Conservation (phyloP, 2,329 filamentous ascomycete genomes). For the Paraconiothyrium sp. region DNA sequence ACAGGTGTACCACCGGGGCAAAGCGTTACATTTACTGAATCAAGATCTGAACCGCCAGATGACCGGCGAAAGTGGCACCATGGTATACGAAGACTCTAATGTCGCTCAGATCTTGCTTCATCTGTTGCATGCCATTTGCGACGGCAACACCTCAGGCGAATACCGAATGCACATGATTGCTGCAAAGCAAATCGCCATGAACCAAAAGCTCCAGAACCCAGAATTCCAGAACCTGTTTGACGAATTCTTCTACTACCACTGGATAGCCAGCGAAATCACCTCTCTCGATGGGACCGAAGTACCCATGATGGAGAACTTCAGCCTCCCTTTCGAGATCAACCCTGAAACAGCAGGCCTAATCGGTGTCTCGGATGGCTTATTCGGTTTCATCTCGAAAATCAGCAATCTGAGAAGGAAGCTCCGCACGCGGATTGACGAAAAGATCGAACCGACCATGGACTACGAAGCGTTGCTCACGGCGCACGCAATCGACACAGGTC, state of each 20-base stretch:
- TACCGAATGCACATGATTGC: slow-evolving; percentile 83
- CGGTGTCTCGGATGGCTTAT: slow-evolving; percentile 83
- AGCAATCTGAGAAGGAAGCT: slow-evolving; percentile 79
- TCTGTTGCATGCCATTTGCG: slow-evolving; percentile 68
- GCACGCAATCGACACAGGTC: slow-evolving; percentile 77
- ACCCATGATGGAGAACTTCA: slow-evolving; percentile 63
- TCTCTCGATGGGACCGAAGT: slow-evolving; percentile 63
- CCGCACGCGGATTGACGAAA: slow-evolving; percentile 69
- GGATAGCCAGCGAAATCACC: slow-evolving; percentile 67
- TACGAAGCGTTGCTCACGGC: slow-evolving; percentile 77
- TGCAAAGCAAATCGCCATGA: slow-evolving; percentile 74
- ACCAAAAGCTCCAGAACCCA: slow-evolving; percentile 67
- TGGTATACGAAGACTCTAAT: slow-evolving; percentile 63
- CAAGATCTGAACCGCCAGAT: slow-evolving; percentile 52
- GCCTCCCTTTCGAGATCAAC: slow-evolving; percentile 65
- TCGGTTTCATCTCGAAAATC: slow-evolving; percentile 80
- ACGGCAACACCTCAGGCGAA: slow-evolving; percentile 70
- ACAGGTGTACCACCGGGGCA: slow-evolving; percentile 53
- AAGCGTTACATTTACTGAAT: slow-evolving; percentile 61
- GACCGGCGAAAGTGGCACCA: slow-evolving; percentile 47
- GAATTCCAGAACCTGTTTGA: slow-evolving; percentile 77
- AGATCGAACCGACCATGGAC: slow-evolving; percentile 74
- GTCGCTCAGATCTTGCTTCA: slow-evolving; percentile 69
- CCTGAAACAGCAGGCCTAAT: slow-evolving; percentile 70
- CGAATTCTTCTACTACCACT: slow-evolving; percentile 87